phyloP scores from a whole-genome alignment of 306 rosid species.

The Vigna trinervia region DNA sequence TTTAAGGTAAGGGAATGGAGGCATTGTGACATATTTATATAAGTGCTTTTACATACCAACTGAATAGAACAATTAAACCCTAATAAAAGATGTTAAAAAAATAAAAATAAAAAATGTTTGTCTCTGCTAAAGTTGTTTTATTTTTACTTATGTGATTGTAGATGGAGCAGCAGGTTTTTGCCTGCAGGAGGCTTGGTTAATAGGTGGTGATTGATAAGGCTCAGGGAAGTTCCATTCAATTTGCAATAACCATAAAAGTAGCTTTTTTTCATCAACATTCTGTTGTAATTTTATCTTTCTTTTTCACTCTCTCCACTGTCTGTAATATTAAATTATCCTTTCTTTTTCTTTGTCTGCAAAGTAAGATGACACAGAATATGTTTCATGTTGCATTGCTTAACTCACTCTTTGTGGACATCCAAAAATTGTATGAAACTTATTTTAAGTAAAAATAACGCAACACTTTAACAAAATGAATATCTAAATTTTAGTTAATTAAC shows the following conservation, averaged over 20 bases:
- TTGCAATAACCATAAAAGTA: neutral
- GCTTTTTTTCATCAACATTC: neutral
- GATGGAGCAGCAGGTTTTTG: constrained; percentile 63
- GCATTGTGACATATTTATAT: neutral
- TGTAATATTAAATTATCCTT: no score
- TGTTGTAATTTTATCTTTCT: constrained; percentile 9
- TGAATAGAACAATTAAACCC: no score
- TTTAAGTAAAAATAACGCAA: no score
- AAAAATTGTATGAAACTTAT: no score
- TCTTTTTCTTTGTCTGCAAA: no score
- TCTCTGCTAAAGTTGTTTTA: neutral
- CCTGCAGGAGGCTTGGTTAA: constrained; percentile 45
- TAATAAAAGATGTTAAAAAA: neutral
- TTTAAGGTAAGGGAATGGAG: constrained; percentile 60
- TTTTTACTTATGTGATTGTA: constrained; percentile 43
- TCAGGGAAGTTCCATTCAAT: neutral
- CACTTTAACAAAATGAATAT: no score
- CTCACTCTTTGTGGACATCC: no score
- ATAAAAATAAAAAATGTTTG: no score
- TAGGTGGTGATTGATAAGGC: constrained; percentile 34
- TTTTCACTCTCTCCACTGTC: no score
- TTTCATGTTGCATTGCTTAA: no score
- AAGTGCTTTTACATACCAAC: neutral
- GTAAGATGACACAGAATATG: no score
- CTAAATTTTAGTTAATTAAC: no score